phyloP scores from a whole-genome alignment of 2,329 filamentous ascomycete species.

The Penicillium paneum region DNA sequence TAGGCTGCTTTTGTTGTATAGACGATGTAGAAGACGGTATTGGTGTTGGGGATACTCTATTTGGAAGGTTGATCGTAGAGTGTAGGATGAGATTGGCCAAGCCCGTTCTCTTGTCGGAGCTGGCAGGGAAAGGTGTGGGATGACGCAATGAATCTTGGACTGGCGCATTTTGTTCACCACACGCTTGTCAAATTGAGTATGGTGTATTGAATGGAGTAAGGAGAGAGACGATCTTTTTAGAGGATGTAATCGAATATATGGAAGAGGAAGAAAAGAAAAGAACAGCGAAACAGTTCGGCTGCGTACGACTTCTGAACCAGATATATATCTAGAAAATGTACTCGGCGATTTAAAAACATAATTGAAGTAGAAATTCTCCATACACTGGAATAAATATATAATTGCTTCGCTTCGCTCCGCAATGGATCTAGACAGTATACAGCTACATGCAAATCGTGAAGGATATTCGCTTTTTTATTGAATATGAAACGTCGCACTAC shows the following conservation, averaged over 20 bases:
- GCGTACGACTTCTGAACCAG: not conserved
- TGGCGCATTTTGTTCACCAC: slow-evolving; percentile 15
- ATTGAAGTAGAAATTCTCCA: not conserved
- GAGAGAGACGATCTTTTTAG: too few relatives aligned
- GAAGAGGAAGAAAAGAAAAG: not conserved
- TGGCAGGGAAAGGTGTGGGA: slow-evolving; percentile 16
- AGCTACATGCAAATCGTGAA: slow-evolving; percentile 22
- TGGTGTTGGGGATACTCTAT: not conserved
- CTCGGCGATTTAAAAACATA: too few relatives aligned
- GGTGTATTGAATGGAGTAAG: not conserved
- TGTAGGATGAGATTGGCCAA: slow-evolving; percentile 16
- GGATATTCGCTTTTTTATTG: slow-evolving; percentile 43
- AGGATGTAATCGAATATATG: not conserved
- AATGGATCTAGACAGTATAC: not conserved
- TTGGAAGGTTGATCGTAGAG: not conserved
- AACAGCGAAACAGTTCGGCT: not conserved
- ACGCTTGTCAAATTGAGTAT: not conserved
- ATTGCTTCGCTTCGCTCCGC: too few relatives aligned
- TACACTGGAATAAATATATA: not conserved
- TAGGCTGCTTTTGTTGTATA: not conserved
- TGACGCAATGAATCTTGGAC: slow-evolving; percentile 25
- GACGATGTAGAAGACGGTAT: not conserved
- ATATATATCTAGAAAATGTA: not conserved
- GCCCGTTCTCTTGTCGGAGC: slow-evolving; percentile 1
- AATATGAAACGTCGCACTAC: slow-evolving; percentile 38